phyloP scores from a whole-genome alignment of 768 basidiomycete species.

The Trametes coccinea region DNA sequence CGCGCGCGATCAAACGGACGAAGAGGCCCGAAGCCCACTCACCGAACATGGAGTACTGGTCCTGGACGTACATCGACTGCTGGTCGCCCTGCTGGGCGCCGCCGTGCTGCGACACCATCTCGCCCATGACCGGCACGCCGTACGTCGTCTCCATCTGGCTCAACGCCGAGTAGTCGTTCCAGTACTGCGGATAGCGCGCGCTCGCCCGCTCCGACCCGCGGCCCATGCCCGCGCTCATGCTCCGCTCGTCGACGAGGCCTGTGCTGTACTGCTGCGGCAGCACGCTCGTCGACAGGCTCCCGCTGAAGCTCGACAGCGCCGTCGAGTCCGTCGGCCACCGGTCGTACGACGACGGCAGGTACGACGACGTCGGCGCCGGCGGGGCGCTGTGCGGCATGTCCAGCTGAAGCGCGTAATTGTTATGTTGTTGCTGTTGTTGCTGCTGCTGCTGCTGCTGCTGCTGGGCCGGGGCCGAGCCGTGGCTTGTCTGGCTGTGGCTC shows the following conservation, averaged over 20 bases:
- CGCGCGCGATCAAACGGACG: neutral
- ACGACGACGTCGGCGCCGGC: constrained; percentile 21
- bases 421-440: no score
- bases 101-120: constrained; percentile 22
- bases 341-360: constrained; percentile 43
- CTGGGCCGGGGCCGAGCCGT: neutral
- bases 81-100: constrained; percentile 21
- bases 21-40: constrained; percentile 3
- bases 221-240: constrained; percentile 23
- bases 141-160: constrained; percentile 36
- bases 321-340: constrained; percentile 43
- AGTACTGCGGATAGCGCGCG: constrained; percentile 36
- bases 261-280: constrained; percentile 77
- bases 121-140: constrained; percentile 29
- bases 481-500: constrained; percentile 6
- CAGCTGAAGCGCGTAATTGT: constrained; percentile 19
- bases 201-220: constrained; percentile 25
- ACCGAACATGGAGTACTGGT: constrained; percentile 33
- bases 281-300: constrained; percentile 66
- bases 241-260: constrained; percentile 55
- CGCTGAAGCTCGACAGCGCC: constrained; percentile 37
- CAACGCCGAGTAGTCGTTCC: constrained; percentile 38
- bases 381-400: constrained; percentile 9
- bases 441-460: neutral
- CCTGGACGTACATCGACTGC: constrained; percentile 27